phyloP scores from a whole-genome alignment of 768 basidiomycete species.

The Phlebiopsis gigantea region DNA sequence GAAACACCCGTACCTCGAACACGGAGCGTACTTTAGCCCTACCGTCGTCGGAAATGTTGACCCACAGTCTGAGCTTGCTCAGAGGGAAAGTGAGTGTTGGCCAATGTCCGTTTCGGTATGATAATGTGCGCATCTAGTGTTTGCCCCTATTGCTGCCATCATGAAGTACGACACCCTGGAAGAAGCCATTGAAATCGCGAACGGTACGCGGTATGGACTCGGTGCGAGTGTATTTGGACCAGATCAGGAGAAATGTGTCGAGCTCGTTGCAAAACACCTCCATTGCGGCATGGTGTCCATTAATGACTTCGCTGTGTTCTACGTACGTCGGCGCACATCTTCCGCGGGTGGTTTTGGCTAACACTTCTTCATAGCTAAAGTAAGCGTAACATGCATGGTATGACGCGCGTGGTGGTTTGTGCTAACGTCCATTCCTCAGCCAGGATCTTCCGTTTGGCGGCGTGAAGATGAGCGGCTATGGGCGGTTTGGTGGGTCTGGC shows the following conservation, averaged over 20 bases:
- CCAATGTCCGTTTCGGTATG: background rate
- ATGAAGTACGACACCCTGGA: constrained; percentile 81
- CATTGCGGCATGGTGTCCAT: constrained; percentile 97
- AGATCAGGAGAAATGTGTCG: constrained; percentile 61
- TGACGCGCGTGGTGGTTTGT: background rate
- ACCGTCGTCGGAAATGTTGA: constrained; percentile 82
- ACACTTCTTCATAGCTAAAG: constrained; percentile 50
- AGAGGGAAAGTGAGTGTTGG: constrained; percentile 64
- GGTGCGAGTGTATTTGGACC: constrained; percentile 95
- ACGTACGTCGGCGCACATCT: constrained; percentile 42
- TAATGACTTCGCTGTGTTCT: constrained; percentile 91
- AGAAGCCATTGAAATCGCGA: constrained; percentile 84
- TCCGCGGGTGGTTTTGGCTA: constrained; percentile 7
- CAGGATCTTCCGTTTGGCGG: constrained; percentile 98
- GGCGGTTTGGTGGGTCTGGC: constrained; percentile 69
- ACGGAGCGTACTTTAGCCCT: constrained; percentile 81
- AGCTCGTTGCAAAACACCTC: constrained; percentile 73
- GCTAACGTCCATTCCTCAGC: constrained; percentile 32
- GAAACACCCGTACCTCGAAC: constrained; percentile 57
- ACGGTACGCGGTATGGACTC: constrained; percentile 82
- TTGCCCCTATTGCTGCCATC: constrained; percentile 87
- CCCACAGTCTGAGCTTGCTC: constrained; percentile 68
- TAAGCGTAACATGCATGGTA: constrained; percentile 32
- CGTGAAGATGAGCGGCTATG: constrained; percentile 86
- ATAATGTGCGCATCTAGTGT: constrained; percentile 46